phyloP scores from a whole-genome alignment of 345 rosid species.

The Salix viminalis region DNA sequence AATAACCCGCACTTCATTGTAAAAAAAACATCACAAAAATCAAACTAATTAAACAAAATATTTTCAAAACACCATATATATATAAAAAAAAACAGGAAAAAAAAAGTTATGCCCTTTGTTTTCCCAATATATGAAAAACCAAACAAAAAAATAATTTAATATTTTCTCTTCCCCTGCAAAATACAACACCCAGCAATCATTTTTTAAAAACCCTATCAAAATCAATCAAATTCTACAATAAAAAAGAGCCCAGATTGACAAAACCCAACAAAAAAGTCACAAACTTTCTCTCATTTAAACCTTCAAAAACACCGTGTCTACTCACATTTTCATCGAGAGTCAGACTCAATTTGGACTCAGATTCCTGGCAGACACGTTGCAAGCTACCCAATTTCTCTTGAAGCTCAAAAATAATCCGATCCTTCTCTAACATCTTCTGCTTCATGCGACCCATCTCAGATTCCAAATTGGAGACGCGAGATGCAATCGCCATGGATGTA shows the following conservation, averaged over 20 bases:
- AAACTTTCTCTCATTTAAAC: neutral
- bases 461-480: slow-evolving; percentile 82
- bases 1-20: neutral
- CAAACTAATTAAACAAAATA: neutral
- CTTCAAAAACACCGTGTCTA: neutral
- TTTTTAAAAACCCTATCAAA: neutral
- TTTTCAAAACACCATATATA: neutral
- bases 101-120: too few species aligned
- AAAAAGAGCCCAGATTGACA: neutral
- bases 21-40: neutral
- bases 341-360: slow-evolving; percentile 54
- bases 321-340: slow-evolving; percentile 67
- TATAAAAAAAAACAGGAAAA: too few species aligned
- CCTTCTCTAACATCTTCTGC: slow-evolving; percentile 59
- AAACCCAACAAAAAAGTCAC: neutral
- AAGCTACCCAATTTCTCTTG: slow-evolving; percentile 44
- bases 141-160: too few species aligned
- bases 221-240: neutral
- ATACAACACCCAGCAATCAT: too few species aligned
- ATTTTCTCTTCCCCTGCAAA: neutral
- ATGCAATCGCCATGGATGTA: slow-evolving; percentile 92
- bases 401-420: slow-evolving; percentile 52
- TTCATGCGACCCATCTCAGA: slow-evolving; percentile 50
- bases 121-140: too few species aligned
- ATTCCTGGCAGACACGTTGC: slow-evolving; percentile 48